Percentiles rank a stretch among this genome's conserved stretches.
Conservation (phyloP, 345 rosid species). For the Schrenkiella parvula region DNA sequence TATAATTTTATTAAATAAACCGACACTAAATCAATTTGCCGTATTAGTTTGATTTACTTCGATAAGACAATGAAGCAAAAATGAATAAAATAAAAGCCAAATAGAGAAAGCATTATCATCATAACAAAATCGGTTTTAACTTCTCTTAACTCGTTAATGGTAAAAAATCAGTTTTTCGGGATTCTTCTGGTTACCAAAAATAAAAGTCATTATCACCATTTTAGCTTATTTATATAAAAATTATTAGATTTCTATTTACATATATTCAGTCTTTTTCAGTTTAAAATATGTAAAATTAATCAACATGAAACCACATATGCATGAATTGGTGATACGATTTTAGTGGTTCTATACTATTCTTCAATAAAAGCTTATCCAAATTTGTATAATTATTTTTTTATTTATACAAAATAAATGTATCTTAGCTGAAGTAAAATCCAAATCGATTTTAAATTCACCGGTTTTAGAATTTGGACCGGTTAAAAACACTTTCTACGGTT, state of each 20-base stretch:
- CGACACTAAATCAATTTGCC: constrained; percentile 1
- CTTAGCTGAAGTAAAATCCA: neutral
- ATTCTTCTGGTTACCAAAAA: too few species aligned
- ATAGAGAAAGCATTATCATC: neutral
- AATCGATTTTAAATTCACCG: neutral
- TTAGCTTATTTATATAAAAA: neutral
- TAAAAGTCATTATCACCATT: too few species aligned
- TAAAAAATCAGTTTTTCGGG: neutral
- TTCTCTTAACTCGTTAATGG: neutral
- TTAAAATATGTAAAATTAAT: neutral
- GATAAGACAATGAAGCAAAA: neutral
- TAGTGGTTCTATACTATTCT: neutral
- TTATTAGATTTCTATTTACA: neutral
- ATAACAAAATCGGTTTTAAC: neutral
- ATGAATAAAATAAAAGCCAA: neutral
- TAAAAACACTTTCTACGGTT: neutral
- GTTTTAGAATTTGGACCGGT: neutral
- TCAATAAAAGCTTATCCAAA: neutral
- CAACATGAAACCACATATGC: neutral
- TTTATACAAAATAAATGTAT: neutral
- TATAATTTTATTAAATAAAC: neutral
- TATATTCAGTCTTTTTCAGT: neutral
- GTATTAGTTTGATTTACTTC: neutral
- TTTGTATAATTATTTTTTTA: neutral
- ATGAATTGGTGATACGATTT: neutral